These are phyloP conservation scores for Trametes meyenii DNA, from an alignment of 768 basidiomycete species.

Conservation along the genomic window DNA sequence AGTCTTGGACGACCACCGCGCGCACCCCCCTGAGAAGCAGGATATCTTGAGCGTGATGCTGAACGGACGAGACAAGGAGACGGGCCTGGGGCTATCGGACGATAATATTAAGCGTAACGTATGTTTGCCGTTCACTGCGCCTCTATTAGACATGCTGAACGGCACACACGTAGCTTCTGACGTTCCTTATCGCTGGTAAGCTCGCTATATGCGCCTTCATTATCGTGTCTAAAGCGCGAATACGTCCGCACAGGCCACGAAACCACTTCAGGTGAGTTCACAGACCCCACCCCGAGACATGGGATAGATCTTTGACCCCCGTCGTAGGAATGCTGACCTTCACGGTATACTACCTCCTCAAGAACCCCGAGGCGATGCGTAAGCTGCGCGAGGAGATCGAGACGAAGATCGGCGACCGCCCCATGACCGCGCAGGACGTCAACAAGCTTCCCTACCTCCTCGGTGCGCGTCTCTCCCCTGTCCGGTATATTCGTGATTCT, in stretches of 20 bases:
- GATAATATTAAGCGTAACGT: slow-evolving; percentile 47
- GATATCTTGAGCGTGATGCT: slow-evolving; percentile 51
- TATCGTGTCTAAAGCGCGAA: background rate
- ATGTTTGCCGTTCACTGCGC: background rate
- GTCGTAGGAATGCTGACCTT: slow-evolving; percentile 42
- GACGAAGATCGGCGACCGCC: slow-evolving; percentile 41
- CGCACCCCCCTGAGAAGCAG: slow-evolving; percentile 41
- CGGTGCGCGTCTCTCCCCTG: slow-evolving; percentile 29
- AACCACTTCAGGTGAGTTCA: slow-evolving; percentile 37
- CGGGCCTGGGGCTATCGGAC: slow-evolving; percentile 44
- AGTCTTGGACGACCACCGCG: slow-evolving; percentile 44
- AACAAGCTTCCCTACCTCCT: slow-evolving; percentile 45
- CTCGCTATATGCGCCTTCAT: background rate
- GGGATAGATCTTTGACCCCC: background rate
- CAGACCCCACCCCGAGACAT: no score
- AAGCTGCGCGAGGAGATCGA: slow-evolving; percentile 53
- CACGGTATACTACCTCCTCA: slow-evolving; percentile 47
- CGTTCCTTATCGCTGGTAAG: slow-evolving; percentile 52
- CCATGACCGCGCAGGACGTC: slow-evolving; percentile 43
- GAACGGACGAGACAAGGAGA: slow-evolving; percentile 46
- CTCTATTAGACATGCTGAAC: background rate
- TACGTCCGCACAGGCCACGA: slow-evolving; percentile 35
- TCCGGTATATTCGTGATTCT: no score
- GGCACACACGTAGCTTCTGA: slow-evolving; percentile 40
- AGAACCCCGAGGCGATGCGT: slow-evolving; percentile 45